Percentiles rank a stretch among this genome's conserved stretches.
Conservation (phyloP, 495 filamentous ascomycete genomes). For the Trichoderma virens region DNA sequence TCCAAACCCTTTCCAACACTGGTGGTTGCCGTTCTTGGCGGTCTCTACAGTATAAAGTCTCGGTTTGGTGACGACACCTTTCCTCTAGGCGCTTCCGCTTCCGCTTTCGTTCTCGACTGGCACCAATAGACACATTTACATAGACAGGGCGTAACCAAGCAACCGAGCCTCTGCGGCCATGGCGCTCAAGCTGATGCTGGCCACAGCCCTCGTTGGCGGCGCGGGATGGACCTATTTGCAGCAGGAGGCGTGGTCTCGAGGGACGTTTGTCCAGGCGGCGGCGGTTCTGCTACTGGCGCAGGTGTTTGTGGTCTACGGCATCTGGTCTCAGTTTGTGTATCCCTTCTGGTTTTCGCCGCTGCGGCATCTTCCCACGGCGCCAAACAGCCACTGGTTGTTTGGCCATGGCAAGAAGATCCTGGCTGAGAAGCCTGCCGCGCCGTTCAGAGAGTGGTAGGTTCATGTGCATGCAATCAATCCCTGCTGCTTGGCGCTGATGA, state of each 20-base stretch:
- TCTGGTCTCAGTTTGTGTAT: constrained; percentile 55
- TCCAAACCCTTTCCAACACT: no score
- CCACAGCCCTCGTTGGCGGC: constrained; percentile 27
- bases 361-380: constrained; percentile 52
- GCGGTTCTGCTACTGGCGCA: constrained; percentile 20
- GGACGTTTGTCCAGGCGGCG: constrained; percentile 14
- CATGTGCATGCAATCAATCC: background rate
- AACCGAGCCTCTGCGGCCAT: background rate
- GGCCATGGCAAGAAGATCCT: constrained; percentile 53
- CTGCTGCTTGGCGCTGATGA: background rate
- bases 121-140: no score
- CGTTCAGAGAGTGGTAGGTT: constrained; percentile 51
- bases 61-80: no score
- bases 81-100: no score
- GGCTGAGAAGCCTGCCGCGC: constrained; percentile 50
- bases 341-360: constrained; percentile 68
- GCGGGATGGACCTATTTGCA: constrained; percentile 3
- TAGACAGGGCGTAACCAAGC: no score
- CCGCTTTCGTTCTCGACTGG: no score
- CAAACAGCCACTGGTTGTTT: constrained; percentile 34
- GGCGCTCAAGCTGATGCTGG: constrained; percentile 11
- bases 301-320: constrained; percentile 17
- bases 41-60: no score
- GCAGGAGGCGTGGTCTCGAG: constrained; percentile 20
- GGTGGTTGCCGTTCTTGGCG: no score